Evolutionary conservation across 495 filamentous ascomycete genomes (phyloP), one percentile per base, ranked within the genome.

Genomic region (Xylaria intraflava): DNA sequence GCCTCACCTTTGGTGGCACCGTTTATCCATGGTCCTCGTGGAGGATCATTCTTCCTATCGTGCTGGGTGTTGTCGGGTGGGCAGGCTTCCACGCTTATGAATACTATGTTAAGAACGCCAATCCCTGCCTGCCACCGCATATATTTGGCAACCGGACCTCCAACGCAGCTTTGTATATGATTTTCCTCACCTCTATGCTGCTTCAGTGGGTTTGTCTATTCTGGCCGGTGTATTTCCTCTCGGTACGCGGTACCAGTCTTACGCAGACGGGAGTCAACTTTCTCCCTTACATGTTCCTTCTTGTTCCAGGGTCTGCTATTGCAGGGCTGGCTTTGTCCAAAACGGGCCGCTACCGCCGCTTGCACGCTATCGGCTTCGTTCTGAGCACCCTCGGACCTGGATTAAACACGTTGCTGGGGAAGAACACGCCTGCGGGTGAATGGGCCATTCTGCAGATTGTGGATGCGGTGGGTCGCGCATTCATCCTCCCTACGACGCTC

Each of bases 261-360:
- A 5, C 16, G 12, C 14, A n/a, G 23, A 2, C 42, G 2, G 58
- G 53, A 2, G 23, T 59, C 9, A 31, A 52, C 17, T 35, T 55
- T n/a, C 36, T 58, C 1, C 55, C 59, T n/a, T 46, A 35, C 10
- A 27, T 36, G 29, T 1, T 53, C 12, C 24, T 10, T 16, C 33
- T 31, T 2, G 5, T 57, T 1, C 11, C 29, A 3, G n/a, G 19
- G 2, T 65, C 62, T 23, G 55, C 58, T 0, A 39, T 68, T 20
- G 55, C 44, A 6, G 72, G 69, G 16, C 24, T 61, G 0, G 0
- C 69, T 17, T 35, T 78, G 23, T 27, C 62, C n/a, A 68, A 71
- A 54, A 29, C 58, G 46, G 66, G 77, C 29, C 16, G 54, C 24
- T 70, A 81, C 62, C 48, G 64, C n/a, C n/a, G n/a, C n/a, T n/a